A percentile compares a stretch with the other conserved stretches of the same genome.
phyloP scores from a whole-genome alignment of 1,139 yeast genomes.

The Scheffersomyces illinoinensis region DNA sequence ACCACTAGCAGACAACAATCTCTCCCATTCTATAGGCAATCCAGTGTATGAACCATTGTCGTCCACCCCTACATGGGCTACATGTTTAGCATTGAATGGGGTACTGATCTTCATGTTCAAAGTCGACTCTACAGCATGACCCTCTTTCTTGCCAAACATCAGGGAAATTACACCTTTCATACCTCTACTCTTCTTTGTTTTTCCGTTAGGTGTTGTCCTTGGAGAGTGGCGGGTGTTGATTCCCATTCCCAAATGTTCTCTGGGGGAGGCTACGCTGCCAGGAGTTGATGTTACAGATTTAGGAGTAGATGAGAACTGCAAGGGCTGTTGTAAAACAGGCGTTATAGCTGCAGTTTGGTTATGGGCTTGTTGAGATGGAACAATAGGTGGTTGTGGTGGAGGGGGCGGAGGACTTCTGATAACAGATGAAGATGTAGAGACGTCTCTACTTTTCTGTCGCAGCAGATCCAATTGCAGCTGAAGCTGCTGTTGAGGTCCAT shows the following conservation, averaged over 20 bases:
- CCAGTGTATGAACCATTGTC: conserved; percentile 89
- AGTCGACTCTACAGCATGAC: conserved; percentile 19
- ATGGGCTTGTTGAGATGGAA: conserved; percentile 11
- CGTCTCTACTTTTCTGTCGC: conserved; percentile 8
- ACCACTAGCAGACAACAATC: conserved; percentile 79
- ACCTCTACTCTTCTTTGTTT: conserved; percentile 35
- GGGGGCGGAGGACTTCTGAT: conserved; percentile 17
- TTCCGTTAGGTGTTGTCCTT: conserved; percentile 15
- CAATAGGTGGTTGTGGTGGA: background rate
- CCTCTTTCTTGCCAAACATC: conserved; percentile 37
- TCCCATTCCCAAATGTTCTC: conserved; percentile 30
- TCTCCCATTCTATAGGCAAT: conserved; percentile 90
- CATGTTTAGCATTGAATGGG: conserved; percentile 88
- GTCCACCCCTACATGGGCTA: conserved; percentile 91
- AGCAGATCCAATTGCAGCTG: conserved; percentile 2
- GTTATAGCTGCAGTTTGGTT: conserved; percentile 38
- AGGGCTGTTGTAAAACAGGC: conserved; percentile 27
- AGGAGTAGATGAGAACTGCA: conserved; percentile 12
- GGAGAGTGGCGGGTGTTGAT: conserved; percentile 12
- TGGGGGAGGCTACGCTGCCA: conserved; percentile 15
- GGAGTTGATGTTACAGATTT: conserved; percentile 12
- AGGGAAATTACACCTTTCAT: conserved; percentile 43
- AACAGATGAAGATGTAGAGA: conserved; percentile 23
- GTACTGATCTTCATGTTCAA: conserved; percentile 71
- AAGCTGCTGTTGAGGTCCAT: conserved; percentile 2